A percentile compares a stretch with the other conserved stretches of the same genome.
Conservation (phyloP, 2,329 filamentous ascomycete species). For the Stenocarpella maydis region DNA sequence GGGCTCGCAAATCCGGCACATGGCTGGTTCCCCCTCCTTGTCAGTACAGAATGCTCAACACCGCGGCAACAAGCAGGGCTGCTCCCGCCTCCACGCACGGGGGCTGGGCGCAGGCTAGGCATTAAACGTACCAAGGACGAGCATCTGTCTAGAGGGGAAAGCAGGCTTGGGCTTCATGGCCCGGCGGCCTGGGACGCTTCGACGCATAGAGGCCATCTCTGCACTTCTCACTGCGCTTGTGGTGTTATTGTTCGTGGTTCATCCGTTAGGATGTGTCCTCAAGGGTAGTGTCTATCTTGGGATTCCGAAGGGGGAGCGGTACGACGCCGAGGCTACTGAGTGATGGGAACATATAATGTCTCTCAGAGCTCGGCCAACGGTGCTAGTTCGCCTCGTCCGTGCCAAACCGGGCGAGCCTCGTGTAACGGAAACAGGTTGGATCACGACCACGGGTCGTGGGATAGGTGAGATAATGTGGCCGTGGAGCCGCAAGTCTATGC, state of each 20-base stretch:
- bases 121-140: conserved; percentile 57
- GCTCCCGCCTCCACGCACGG: neutral
- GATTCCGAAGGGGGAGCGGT: neutral
- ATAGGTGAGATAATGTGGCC: conserved; percentile 28
- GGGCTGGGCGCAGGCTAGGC: neutral
- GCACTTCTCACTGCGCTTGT: conserved; percentile 26
- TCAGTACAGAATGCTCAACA: conserved; percentile 17
- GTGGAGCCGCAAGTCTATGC: conserved; percentile 35
- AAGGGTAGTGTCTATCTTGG: conserved; percentile 19
- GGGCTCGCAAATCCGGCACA: conserved; percentile 96
- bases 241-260: conserved; percentile 15
- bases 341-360: conserved; percentile 34
- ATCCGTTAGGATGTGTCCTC: conserved; percentile 27
- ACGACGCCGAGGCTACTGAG: conserved; percentile 9
- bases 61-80: neutral
- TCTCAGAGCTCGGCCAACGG: conserved; percentile 18
- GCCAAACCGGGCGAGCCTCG: conserved; percentile 34
- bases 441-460: conserved; percentile 30
- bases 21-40: conserved; percentile 59
- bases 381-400: conserved; percentile 33
- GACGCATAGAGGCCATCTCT: conserved; percentile 30
- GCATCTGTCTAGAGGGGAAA: conserved; percentile 56
- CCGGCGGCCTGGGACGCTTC: conserved; percentile 24
- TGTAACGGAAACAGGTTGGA: conserved; percentile 32
- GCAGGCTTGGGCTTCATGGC: conserved; percentile 43